Evolutionary conservation across 2,329 filamentous ascomycete genomes (phyloP).

Genomic region (Cercospora brassicicola): DNA sequence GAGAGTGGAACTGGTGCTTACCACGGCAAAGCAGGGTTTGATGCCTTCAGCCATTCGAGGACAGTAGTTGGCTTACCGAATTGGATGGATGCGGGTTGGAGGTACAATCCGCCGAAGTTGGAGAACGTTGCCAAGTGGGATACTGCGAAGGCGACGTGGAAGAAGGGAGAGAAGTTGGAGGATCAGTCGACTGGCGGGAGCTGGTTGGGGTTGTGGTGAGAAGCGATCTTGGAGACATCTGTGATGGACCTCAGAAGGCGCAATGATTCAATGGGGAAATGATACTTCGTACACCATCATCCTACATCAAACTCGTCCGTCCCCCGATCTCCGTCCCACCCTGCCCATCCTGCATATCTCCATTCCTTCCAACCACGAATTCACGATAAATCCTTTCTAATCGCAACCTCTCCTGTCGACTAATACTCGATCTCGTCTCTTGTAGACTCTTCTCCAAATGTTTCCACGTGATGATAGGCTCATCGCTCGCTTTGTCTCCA

Average conservation of each 20-base stretch:
- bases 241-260: not conserved
- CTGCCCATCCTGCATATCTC: slow-evolving; percentile 92
- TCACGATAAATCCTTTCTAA: slow-evolving; percentile 83
- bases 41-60: slow-evolving; percentile 58
- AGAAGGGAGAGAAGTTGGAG: slow-evolving; percentile 16
- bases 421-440: slow-evolving; percentile 79
- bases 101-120: slow-evolving; percentile 11
- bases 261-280: not conserved
- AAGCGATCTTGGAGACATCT: not conserved
- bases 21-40: slow-evolving; percentile 69
- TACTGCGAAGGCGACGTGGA: slow-evolving; percentile 16
- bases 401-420: slow-evolving; percentile 70
- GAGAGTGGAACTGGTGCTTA: slow-evolving; percentile 73
- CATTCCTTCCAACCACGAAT: slow-evolving; percentile 88
- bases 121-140: slow-evolving; percentile 16
- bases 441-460: slow-evolving; percentile 77
- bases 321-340: slow-evolving; percentile 90
- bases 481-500: slow-evolving; percentile 37
- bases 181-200: slow-evolving; percentile 11
- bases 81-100: slow-evolving; percentile 16
- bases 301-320: slow-evolving; percentile 85
- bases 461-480: slow-evolving; percentile 80
- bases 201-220: slow-evolving; percentile 15
- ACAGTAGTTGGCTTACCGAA: slow-evolving; percentile 15
- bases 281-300: not conserved